Evolutionary conservation across 306 rosid species (phyloP), one percentile per base, ranked within the genome.

Genomic region (Quercus glauca): DNA sequence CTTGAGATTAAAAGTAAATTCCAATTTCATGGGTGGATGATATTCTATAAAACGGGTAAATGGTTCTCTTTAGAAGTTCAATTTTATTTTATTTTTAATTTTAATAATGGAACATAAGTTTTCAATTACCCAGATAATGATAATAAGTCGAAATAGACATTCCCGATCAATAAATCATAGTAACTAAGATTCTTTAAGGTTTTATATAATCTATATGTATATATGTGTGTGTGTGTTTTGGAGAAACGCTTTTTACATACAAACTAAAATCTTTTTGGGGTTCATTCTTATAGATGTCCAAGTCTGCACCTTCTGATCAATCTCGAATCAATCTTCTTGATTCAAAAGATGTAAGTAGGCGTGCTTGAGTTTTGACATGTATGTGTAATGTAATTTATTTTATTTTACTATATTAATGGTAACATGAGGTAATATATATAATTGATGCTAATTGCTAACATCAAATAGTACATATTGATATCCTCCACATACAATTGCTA

Each of bases 241-340:
- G 17, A 49, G 53, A 49, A 49, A 49, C 0, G 4, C 53, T 12
- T 12, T 49, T 49, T 49, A 12, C 53, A 12, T 49, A 49, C 1
- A 12, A 3, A 49, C 53, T 49, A 49, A 49, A 17, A 49, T 49
- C 53, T 12, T 49, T 49, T 49, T 49, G 17, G 53, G 53, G 53
- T 80, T 85, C 84, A 65, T 80, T 80, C 21, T 86, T 80, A 49
- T 83, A 94, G 99, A 95, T 95, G 99, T 95, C 99, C 76, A 95
- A 95, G 87, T 95, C 99, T 64, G 91, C 99, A 14, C 94, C 97
- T 77, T 92, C 99, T 77, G 99, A 95, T 84, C 99, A 84, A 75
- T 95, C 99, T 67, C 87, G 99, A 82, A 92, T 95, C 86, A 95
- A 92, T 83, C 90, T 95, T 85, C 99, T 95, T 58, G 99, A 95